Base-by-base conservation (phyloP, 805 yeast genomes). In the Lachancea kluyveri region DNA sequence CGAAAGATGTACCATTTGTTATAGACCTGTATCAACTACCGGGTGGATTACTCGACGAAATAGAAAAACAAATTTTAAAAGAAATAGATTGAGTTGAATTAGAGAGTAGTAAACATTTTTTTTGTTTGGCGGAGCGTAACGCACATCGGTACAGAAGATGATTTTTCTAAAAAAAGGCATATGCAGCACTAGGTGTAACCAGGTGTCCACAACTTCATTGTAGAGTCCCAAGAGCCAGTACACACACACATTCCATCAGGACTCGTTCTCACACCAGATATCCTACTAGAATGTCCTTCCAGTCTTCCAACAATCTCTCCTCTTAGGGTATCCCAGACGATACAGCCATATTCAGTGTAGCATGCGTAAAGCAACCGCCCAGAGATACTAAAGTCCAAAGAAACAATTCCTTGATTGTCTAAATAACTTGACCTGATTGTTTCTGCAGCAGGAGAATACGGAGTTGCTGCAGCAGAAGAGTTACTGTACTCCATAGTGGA, bases 211-310 rank as follows among this genome's bases (percentile, higher is more conserved):
- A 82, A 61, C 43, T 72, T 74, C 43, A 81, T 68, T 1, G 88
- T 75, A 6, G 77, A 58, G 50, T 85, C 95, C 82, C 94, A 79
- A 1, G 90, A 79, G 1, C 83, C 79, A 2, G 95, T 82, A 35
- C 79, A 77, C 7, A 87, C 67, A 0, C 80, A 87, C 14, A 72
- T 50, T 0, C 96, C 95, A 55, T 85, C 84, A 0, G 77, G 77
- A 41, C 87, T 72, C 1, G 78, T 68, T 22, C 65, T 61, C 3
- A 87, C 79, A 43, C 74, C 74, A 30, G 77, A 74, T 7, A 82
- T 69, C 28, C 78, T 65, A 40, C 73, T 74, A 8, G 60, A 49
- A 45, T 83, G 92, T 0, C 82, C 84, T 17, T 75, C 77, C 31
- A 85, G 50, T 12, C 70, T 63, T 1, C 85, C 87, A 5, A 84